A percentile compares a stretch with the other conserved stretches of the same genome.
These are phyloP conservation scores for Kodamaea hsintzibuensis DNA, from an alignment of 805 yeast species.

Conservation along the genomic window DNA sequence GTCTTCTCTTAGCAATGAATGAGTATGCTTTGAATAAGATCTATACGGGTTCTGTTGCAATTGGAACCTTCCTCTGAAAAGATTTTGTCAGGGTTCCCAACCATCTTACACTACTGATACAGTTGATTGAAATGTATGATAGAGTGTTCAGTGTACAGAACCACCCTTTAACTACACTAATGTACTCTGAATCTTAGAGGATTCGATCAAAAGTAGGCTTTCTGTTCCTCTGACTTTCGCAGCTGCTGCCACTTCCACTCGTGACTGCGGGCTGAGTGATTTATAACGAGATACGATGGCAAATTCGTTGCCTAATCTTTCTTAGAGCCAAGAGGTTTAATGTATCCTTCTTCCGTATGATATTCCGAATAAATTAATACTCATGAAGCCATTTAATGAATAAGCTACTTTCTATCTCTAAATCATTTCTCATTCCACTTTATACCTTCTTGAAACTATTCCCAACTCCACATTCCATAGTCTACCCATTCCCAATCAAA, in stretches of 20 bases:
- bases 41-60: background rate
- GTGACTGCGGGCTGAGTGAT: background rate
- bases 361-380: too few species aligned
- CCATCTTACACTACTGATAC: slow-evolving; percentile 2
- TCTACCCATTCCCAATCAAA: slow-evolving; percentile 41
- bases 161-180: background rate
- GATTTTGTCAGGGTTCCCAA: background rate
- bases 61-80: background rate
- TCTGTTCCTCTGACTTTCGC: background rate
- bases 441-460: background rate
- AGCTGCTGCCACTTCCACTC: background rate
- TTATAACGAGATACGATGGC: background rate
- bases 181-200: slow-evolving; percentile 1
- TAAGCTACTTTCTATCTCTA: too few species aligned
- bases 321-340: background rate
- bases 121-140: background rate
- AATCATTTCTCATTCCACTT: background rate
- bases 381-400: too few species aligned
- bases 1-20: background rate
- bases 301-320: background rate
- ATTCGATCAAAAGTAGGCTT: background rate
- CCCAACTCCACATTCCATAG: slow-evolving; percentile 34
- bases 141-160: slow-evolving; percentile 2
- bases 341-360: background rate
- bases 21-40: slow-evolving; percentile 3